Percentiles rank a stretch among this genome's conserved stretches.
Evolutionary conservation across 225 moss, liverwort and hornwort genomes (phyloP).

Genomic region (Neckera pumila): DNA sequence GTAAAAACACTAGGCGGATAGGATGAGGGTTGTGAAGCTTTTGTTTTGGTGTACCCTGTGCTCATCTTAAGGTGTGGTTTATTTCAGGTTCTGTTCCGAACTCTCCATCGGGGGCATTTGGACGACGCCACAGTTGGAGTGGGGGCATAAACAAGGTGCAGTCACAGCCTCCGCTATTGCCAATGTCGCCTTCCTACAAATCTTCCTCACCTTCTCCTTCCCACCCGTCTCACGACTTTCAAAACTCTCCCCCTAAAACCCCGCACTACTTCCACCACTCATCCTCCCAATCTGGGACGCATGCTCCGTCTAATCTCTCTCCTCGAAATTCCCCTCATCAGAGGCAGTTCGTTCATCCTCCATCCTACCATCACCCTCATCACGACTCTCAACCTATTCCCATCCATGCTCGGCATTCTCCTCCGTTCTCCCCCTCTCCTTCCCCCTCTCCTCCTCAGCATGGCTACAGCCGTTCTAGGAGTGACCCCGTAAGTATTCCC

Average conservation of each 20-base stretch:
- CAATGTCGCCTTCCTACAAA: constrained; percentile 51
- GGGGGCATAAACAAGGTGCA: constrained; percentile 64
- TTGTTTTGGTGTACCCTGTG: background rate
- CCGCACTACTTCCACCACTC: constrained; percentile 39
- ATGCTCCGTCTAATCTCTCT: constrained; percentile 47
- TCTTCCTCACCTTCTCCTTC: constrained; percentile 74
- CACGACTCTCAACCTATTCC: constrained; percentile 76
- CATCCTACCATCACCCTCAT: constrained; percentile 39
- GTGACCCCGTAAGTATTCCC: constrained; percentile 91
- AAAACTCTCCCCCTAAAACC: constrained; percentile 61
- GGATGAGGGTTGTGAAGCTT: background rate
- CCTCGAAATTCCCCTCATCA: constrained; percentile 69
- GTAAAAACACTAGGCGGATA: background rate
- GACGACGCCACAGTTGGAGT: constrained; percentile 95
- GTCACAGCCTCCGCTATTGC: constrained; percentile 29
- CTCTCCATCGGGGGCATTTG: constrained; percentile 60
- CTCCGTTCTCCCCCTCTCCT: constrained; percentile 74
- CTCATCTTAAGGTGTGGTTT: background rate
- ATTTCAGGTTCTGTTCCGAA: constrained; percentile 64
- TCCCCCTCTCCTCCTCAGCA: constrained; percentile 85
- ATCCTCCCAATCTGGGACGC: constrained; percentile 30
- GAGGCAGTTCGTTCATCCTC: constrained; percentile 51
- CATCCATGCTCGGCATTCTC: constrained; percentile 48
- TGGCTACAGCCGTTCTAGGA: constrained; percentile 36
- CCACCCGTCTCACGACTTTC: constrained; percentile 49